Evolutionary conservation across 2,329 filamentous ascomycete species (phyloP), one percentile per base, ranked within the genome.

Genomic region (Sarocladium kiliense): DNA sequence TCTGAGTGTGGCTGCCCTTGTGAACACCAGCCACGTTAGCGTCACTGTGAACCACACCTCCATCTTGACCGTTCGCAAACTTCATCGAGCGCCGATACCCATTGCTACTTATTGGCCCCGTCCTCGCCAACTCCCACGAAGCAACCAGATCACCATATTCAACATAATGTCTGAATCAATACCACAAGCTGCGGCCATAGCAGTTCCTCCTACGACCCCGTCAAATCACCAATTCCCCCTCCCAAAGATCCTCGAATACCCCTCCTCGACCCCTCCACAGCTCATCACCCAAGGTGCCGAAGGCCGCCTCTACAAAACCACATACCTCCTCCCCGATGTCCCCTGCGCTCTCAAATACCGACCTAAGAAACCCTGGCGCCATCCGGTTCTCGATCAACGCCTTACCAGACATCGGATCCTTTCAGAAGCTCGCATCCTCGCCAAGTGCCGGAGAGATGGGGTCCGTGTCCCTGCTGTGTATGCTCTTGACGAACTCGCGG

Each of bases 271-370:
- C 62, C 71, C 81, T 50, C 84, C 90, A 59, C 71, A 68, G 50
- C 88, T 96, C 65, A 83, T 97, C 63, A 87, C 90, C 56, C 94
- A 97, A 79, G 94, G 94, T 73, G 94, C 94, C 68, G 94, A 99
- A 82, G 92, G 90, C 58, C 90, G 93, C 61, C 84, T 99, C 67
- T 97, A 95, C 82, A 87, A 85, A 70, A 93, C 90, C 18, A 86
- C 83, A 55, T 95, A 90, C 74, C 85, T 97, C 55, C 69, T 80
- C 1, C 81, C 88, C 37, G 69, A 77, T 56, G 77, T 82, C 10
- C 82, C 87, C 14, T 88, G 86, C 67, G 90, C 93, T 1, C 83
- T 97, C 59, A 99, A 99, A 75, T 86, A 95, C 78, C 89, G 94
- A 1, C 92, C 93, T 0, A 79, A 85, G 25, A 99, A 99, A 74